Evolutionary conservation across 805 yeast species (phyloP), one percentile per base, ranked within the genome.

Genomic region (Teunomyces atbi): DNA sequence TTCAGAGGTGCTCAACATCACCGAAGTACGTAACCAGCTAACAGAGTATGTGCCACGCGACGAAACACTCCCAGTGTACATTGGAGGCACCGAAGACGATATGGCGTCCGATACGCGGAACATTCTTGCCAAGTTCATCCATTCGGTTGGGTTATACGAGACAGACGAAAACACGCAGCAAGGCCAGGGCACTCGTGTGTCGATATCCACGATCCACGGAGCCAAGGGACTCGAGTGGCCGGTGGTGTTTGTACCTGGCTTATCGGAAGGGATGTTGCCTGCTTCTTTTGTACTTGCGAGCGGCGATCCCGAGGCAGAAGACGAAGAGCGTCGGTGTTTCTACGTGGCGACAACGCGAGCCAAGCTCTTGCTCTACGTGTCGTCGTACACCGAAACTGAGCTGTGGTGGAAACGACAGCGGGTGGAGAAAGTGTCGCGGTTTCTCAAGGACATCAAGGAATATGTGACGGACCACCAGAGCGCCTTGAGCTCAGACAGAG

Each of bases 141-240:
- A 59, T 12, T 66, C 73, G 0, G 55, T 70, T 42, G 73, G 71
- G 6, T 51, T 70, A 23, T 65, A 63, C 49, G 74, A 69, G 42
- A 51, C 60, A 1, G 36, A 30, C n/a, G 52, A 54, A 11, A 68
- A 62, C 3, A 54, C 51, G 5, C 59, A 57, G 13, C 55, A 52
- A 12, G 49, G 47, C 13, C 52, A 51, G 5, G 35, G 45, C 1
- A 40, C 47, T 2, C 65, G 59, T 49, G 69, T 56, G 43, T 65
- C 74, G 4, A 45, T 92, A 0, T 85, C 96, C 0, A 94, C 98
- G 0, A 85, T 92, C 10, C 99, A 92, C 61, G 89, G 90, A 0
- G 82, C 97, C 1, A 92, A 92, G 61, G 99, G 99, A 1, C 71
- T 91, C 2, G 99, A 92, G 61, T 92, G 98, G 97, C 92, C 96